Evolutionary conservation across 257 asterid species (phyloP), one percentile per base, ranked within the genome.

Genomic region (Mitragyna speciosa): DNA sequence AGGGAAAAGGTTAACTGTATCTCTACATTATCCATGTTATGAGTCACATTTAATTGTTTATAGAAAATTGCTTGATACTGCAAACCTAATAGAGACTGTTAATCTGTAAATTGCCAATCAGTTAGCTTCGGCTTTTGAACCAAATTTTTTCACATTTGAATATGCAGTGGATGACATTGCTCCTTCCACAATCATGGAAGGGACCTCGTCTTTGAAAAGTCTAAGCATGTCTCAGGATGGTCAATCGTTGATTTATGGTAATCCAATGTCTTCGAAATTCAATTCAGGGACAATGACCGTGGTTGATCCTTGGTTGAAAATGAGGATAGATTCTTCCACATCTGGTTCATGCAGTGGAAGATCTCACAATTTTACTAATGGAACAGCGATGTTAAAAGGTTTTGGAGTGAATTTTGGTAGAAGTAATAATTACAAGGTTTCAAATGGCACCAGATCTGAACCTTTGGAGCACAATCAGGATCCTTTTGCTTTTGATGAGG

Each of bases 401-500:
- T 82, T 86, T 30, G 83, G 81, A 76, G 43, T 70, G 78, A 88
- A 81, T 73, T 70, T 70, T 80, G 83, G 58, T 19, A 33, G 68
- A 82, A 83, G 78, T 54, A 84, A 84, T 78, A 88, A 39, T 73
- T 73, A 76, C 36, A 84, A 79, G 79, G 73, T 70, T 61, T 64
- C 69, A 20, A 83, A 68, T 47, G 74, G 64, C 73, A 65, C 82
- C 59, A 82, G 81, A 24, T 51, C 78, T 73, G 90, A 88, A 77
- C 77, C 69, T 69, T 39, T 81, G 80, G 93, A 85, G 61, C 90
- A 85, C 68, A 82, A 88, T 70, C 89, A 79, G 84, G 98, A 92
- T 84, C 98, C 98, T 79, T 94, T 91, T 82, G 94, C 97, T 56
- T 94, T 94, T 86, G 91, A 87, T 59, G 93, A 86, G 48, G 92